Percentiles rank a stretch among this genome's conserved stretches.
Conservation (phyloP, 106 monocot species). For the Vanilla planifolia region DNA sequence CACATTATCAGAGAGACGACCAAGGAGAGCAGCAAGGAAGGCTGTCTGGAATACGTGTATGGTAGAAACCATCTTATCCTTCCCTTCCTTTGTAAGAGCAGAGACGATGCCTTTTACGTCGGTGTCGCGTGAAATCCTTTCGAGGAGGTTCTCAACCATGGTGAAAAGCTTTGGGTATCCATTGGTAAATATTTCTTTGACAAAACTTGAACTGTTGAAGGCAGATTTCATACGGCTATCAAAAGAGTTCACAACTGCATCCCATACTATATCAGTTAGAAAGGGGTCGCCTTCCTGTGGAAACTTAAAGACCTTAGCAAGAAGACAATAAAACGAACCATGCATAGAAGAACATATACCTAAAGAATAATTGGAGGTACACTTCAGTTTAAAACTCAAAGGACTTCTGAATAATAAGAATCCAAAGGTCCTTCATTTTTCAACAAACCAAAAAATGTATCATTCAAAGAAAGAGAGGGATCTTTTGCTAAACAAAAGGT, state of each 20-base stretch:
- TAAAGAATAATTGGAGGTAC: too few species aligned
- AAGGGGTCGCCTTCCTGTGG: conserved; percentile 80
- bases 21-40: conserved; percentile 58
- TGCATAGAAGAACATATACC: too few species aligned
- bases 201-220: conserved; percentile 85
- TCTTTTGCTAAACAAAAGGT: too few species aligned
- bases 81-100: conserved; percentile 69
- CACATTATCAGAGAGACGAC: conserved; percentile 70
- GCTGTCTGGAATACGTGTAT: conserved; percentile 68
- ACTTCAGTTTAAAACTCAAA: too few species aligned
- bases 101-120: conserved; percentile 80
- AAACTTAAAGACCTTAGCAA: conserved; percentile 4
- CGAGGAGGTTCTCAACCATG: conserved; percentile 88
- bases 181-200: conserved; percentile 81
- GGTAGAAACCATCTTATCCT: conserved; percentile 65
- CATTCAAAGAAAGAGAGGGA: too few species aligned
- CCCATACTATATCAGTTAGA: conserved; percentile 89
- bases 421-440: too few species aligned
- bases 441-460: too few species aligned
- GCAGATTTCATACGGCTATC: conserved; percentile 85
- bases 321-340: too few species aligned
- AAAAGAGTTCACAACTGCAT: conserved; percentile 79
- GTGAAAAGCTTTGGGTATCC: conserved; percentile 93
- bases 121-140: conserved; percentile 77
- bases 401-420: too few species aligned